Percentiles rank a stretch among this genome's conserved stretches.
Evolutionary conservation across 73 alveolate genomes (phyloP).

Genomic region (Blepharisma japonicum): DNA sequence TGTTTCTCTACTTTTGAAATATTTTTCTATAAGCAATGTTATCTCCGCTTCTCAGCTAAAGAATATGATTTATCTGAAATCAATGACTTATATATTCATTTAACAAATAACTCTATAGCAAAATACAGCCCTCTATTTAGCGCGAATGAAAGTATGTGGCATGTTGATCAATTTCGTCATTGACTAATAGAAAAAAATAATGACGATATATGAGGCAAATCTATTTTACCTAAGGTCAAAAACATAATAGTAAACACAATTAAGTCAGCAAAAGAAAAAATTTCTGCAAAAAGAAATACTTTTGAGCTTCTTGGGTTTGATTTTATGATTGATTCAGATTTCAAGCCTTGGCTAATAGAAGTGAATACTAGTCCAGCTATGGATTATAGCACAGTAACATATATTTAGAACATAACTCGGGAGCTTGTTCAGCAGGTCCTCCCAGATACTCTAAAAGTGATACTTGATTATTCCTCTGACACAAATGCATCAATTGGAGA

Average conservation of each 20-base stretch:
- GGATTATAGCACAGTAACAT: slow-evolving; percentile 81
- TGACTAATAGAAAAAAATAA: slow-evolving; percentile 19
- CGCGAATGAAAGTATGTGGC: slow-evolving; percentile 52
- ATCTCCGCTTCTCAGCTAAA: slow-evolving; percentile 71
- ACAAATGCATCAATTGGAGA: no score
- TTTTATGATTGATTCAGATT: slow-evolving; percentile 89
- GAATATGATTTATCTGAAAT: slow-evolving; percentile 14
- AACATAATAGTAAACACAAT: slow-evolving; percentile 33
- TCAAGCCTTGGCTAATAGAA: slow-evolving; percentile 85
- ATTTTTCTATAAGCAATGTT: slow-evolving; percentile 82
- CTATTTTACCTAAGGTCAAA: slow-evolving; percentile 37
- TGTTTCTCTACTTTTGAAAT: slow-evolving; percentile 71
- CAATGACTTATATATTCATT: slow-evolving; percentile 42
- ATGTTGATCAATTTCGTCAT: slow-evolving; percentile 12
- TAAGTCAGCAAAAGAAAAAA: neutral
- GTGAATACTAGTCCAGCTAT: slow-evolving; percentile 86
- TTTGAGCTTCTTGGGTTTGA: slow-evolving; percentile 96
- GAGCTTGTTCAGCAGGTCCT: slow-evolving; percentile 32
- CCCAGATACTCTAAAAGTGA: neutral
- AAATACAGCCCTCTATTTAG: slow-evolving; percentile 35
- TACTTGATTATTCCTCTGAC: no score
- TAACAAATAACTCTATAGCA: slow-evolving; percentile 52
- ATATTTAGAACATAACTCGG: slow-evolving; percentile 36
- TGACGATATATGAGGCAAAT: slow-evolving; percentile 41
- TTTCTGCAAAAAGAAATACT: slow-evolving; percentile 63